Evolutionary conservation across 768 basidiomycete genomes (phyloP).

Genomic region (Tricholoma terreum): DNA sequence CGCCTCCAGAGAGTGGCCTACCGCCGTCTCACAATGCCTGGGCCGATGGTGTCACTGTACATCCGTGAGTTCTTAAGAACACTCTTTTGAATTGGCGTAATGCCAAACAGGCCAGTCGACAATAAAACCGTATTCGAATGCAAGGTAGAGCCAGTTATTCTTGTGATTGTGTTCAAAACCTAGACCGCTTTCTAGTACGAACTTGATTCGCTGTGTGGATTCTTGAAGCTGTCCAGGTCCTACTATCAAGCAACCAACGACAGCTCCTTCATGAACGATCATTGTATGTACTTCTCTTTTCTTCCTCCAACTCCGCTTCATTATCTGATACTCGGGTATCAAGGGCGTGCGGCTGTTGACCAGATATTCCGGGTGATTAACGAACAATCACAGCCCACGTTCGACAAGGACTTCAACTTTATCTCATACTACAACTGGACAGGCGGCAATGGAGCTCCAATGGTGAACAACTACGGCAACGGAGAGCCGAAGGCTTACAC

Average conservation of each 20-base stretch:
- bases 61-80: slow-evolving; percentile 53
- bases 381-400: slow-evolving; percentile 73
- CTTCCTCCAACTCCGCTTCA: not conserved
- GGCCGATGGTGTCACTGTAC: slow-evolving; percentile 67
- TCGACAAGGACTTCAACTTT: slow-evolving; percentile 68
- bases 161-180: not conserved
- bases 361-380: slow-evolving; percentile 75
- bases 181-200: slow-evolving; percentile 51
- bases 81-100: not conserved
- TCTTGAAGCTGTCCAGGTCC: slow-evolving; percentile 71
- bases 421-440: slow-evolving; percentile 84
- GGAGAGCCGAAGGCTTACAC: slow-evolving; percentile 75
- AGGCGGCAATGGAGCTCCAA: slow-evolving; percentile 58
- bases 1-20: slow-evolving; percentile 72
- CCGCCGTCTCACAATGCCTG: slow-evolving; percentile 62
- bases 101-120: slow-evolving; percentile 52
- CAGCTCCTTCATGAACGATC: slow-evolving; percentile 63
- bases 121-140: slow-evolving; percentile 76
- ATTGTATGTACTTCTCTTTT: slow-evolving; percentile 44
- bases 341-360: slow-evolving; percentile 65
- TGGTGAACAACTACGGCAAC: slow-evolving; percentile 65
- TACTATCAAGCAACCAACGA: slow-evolving; percentile 75
- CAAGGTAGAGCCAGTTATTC: slow-evolving; percentile 47
- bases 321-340: not conserved
- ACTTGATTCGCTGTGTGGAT: slow-evolving; percentile 75